phyloP scores from a whole-genome alignment of 805 yeast species.

The Ogataea ganodermae region DNA sequence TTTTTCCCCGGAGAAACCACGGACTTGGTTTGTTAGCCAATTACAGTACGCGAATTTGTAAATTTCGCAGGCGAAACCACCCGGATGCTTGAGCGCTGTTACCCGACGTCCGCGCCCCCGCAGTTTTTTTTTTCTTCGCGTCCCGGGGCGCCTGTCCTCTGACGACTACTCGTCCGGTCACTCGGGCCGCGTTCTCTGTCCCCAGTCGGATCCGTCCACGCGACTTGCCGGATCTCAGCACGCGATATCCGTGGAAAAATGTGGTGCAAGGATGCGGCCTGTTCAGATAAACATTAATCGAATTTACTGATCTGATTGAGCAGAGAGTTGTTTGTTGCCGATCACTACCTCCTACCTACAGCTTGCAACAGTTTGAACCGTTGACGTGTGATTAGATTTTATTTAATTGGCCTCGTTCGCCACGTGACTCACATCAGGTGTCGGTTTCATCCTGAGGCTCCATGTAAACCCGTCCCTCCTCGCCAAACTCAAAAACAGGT shows the following conservation, averaged over 20 bases:
- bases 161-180: too few relatives aligned
- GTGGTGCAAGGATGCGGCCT: not conserved
- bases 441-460: conserved; percentile 1
- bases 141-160: not conserved
- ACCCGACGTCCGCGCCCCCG: conserved; percentile 8
- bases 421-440: not conserved
- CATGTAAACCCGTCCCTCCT: not conserved
- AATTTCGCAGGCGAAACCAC: conserved; percentile 7
- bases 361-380: too few relatives aligned
- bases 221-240: conserved; percentile 4
- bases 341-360: too few relatives aligned
- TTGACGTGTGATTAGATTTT: too few relatives aligned
- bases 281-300: not conserved
- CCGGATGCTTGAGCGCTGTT: conserved; percentile 8
- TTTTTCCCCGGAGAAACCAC: conserved; percentile 16
- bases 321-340: too few relatives aligned
- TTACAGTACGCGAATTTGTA: conserved; percentile 15
- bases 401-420: too few relatives aligned
- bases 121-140: not conserved
- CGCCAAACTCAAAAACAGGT: conserved; percentile 3
- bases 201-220: conserved; percentile 6
- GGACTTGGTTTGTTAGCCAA: conserved; percentile 18
- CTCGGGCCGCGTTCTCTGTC: not conserved
- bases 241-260: not conserved
- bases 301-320: not conserved